Base-by-base conservation (phyloP, 2,329 filamentous ascomycete genomes). In the Hymenoscyphus fructigenus region DNA sequence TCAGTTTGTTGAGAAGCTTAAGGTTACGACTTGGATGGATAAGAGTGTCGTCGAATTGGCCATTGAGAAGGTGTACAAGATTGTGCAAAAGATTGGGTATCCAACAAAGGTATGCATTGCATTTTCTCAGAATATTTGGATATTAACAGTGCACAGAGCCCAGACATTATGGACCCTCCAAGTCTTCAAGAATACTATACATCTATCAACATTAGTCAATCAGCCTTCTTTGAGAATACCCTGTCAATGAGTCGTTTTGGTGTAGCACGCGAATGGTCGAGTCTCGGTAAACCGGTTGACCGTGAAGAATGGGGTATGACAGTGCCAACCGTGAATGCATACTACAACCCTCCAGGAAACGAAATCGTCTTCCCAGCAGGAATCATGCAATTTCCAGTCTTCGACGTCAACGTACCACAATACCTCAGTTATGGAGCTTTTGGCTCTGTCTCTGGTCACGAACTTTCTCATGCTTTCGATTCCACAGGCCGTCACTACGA, bases 381-480 rank as follows among this genome's bases (percentile, higher is more conserved):
- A 0, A 89, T 91, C 64, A 87, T 90, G 83, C 88, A 91, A 73
- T 84, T 85, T 2, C 88, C 89, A 0, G 79, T 88, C 1, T 91
- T 91, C 71, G 84, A 88, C 65, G 82, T 84, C 12, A 78, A 83
- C 5, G 81, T 89, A 0, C 89, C 89, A 0, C 78, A 84, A 28
- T 91, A 91, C 69, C 77, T 91, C 44, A 83, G 83, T 10, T 92
- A 90, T 73, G 88, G 88, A n/a, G 85, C 85, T 0, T 88, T 91
- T 72, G 89, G 88, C 0, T 82, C 85, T 1, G 83, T 90, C 2
- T 85, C 85, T 9, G 89, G 88, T 1, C 89, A 91, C 71, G 88
- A 91, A 74, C 80, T 91, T 7, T 88, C 85, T 3, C 89, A 91
- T 68, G 88, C 86, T 14, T 91, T 91, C 70, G 89, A 91, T 74